phyloP scores from a whole-genome alignment of 163 green algal species.

The Scenedesmus sp. region DNA sequence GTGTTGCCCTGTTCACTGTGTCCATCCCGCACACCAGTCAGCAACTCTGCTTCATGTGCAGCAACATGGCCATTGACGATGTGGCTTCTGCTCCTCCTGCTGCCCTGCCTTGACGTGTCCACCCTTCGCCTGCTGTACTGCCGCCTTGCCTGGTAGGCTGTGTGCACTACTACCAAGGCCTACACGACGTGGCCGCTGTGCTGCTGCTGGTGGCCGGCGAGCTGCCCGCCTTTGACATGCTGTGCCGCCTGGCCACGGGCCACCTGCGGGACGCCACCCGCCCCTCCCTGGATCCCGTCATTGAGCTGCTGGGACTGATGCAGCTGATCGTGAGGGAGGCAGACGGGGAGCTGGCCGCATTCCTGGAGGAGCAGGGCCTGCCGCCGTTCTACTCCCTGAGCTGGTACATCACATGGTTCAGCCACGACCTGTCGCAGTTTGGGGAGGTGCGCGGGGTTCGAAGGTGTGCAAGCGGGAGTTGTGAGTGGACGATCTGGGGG shows the following conservation, averaged over 20 bases:
- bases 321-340: slow-evolving; percentile 44
- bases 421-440: slow-evolving; percentile 80
- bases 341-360: slow-evolving; percentile 74
- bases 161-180: slow-evolving; percentile 92
- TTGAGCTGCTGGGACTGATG: slow-evolving; percentile 79
- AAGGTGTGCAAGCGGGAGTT: background rate
- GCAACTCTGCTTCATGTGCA: no score
- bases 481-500: background rate
- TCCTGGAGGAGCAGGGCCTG: slow-evolving; percentile 46
- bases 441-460: slow-evolving; percentile 31
- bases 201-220: slow-evolving; percentile 84
- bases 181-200: slow-evolving; percentile 94
- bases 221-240: slow-evolving; percentile 71
- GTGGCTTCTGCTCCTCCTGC: no score
- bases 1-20: background rate
- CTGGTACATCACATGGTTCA: slow-evolving; percentile 94
- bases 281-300: slow-evolving; percentile 78
- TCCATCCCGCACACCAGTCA: background rate
- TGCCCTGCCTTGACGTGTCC: no score
- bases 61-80: no score
- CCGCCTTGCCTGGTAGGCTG: slow-evolving; percentile 48
- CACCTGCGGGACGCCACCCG: slow-evolving; percentile 90
- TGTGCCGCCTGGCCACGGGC: slow-evolving; percentile 71
- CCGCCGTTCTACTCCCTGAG: slow-evolving; percentile 74
- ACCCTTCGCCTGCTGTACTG: background rate